Percentiles rank a stretch among this genome's conserved stretches.
Evolutionary conservation across 2,329 filamentous ascomycete genomes (phyloP).

Genomic region (Colletotrichum plurivorum): DNA sequence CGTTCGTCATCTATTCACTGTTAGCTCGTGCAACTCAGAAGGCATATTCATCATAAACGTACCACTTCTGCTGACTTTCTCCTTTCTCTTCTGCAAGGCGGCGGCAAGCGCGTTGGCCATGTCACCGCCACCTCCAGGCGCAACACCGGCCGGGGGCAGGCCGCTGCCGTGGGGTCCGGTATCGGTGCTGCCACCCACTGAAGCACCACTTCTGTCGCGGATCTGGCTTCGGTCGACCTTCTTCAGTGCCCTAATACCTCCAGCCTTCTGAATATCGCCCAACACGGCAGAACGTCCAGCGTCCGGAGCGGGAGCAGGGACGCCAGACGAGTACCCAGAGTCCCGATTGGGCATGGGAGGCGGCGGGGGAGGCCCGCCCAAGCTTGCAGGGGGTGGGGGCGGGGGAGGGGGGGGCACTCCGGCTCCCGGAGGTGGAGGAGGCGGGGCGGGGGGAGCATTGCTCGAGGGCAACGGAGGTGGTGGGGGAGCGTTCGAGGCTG

Average conservation of each 20-base stretch:
- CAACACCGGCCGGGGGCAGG: constrained; percentile 65
- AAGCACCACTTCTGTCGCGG: constrained; percentile 78
- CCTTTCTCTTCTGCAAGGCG: constrained; percentile 85
- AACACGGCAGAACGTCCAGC: constrained; percentile 72
- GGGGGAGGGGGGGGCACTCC: constrained; percentile 53
- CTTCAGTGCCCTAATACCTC: constrained; percentile 77
- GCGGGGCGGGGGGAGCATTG: constrained; percentile 51
- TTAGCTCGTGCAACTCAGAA: constrained; percentile 21
- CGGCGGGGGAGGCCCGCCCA: constrained; percentile 62
- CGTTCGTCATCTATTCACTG: constrained; percentile 77
- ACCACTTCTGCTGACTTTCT: constrained; percentile 96
- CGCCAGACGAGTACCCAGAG: constrained; percentile 70
- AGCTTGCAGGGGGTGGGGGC: constrained; percentile 52
- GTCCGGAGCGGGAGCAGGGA: constrained; percentile 61
- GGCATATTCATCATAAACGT: constrained; percentile 60
- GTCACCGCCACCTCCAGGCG: constrained; percentile 70
- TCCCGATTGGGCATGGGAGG: constrained; percentile 71
- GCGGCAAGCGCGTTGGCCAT: constrained; percentile 88
- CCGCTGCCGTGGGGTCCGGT: constrained; percentile 67
- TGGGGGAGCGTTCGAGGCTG: constrained; percentile 50
- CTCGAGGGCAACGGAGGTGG: constrained; percentile 56
- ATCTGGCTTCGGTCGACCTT: constrained; percentile 82
- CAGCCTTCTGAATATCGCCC: constrained; percentile 80
- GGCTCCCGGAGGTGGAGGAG: constrained; percentile 57
- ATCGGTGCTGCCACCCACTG: constrained; percentile 60